Conservation (phyloP, 495 filamentous ascomycete species). For the Neurospora intermedia region DNA sequence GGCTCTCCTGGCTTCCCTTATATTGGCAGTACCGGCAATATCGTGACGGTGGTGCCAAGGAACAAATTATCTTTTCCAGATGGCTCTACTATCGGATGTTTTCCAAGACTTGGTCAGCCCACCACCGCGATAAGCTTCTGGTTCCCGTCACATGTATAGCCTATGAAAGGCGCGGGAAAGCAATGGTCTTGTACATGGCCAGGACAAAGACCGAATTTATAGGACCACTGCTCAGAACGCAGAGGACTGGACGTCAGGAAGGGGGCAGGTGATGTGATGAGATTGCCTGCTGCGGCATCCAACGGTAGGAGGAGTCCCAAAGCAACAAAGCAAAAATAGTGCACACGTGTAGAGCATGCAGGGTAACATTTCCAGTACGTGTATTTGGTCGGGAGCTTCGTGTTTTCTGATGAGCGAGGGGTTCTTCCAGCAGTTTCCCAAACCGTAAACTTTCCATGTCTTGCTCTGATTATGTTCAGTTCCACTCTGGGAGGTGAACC, state of each 20-base stretch:
- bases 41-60: not conserved
- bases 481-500: not conserved
- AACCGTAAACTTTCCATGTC: not conserved
- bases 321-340: not conserved
- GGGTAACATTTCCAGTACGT: not conserved
- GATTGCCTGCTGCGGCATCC: not conserved
- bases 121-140: not conserved
- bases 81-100: not conserved
- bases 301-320: not conserved
- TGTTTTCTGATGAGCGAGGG: not conserved
- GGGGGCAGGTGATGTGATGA: not conserved
- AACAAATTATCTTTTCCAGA: not conserved
- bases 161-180: not conserved
- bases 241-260: not conserved
- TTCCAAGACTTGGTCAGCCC: not conserved
- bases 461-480: not conserved
- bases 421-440: not conserved
- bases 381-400: not conserved
- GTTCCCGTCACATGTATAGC: not conserved
- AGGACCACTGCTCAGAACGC: not conserved
- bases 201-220: not conserved
- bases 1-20: not conserved
- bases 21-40: not conserved
- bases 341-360: not conserved
- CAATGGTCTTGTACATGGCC: not conserved